These are phyloP conservation scores for Nadsonia commutata DNA, from an alignment of 1,139 yeast species.

Conservation along the genomic window DNA sequence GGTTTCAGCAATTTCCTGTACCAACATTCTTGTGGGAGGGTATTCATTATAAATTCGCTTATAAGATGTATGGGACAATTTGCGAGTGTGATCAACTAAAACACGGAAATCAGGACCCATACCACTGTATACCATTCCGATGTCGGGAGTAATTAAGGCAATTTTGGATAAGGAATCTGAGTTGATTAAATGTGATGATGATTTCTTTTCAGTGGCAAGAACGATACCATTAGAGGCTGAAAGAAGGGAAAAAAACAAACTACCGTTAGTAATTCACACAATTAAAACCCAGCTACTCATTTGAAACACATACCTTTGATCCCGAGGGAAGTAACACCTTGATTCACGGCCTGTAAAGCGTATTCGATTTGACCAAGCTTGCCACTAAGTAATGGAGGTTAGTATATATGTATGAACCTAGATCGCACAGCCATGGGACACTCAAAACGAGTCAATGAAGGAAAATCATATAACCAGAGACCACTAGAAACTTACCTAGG, in stretches of 20 bases:
- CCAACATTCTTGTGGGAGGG: slow-evolving; percentile 91
- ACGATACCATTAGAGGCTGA: slow-evolving; percentile 86
- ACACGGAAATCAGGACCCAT: slow-evolving; percentile 99
- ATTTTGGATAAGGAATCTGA: slow-evolving; percentile 67
- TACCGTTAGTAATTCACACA: neutral
- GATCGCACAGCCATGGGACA: no score
- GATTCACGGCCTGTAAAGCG: slow-evolving; percentile 93
- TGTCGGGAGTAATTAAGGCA: slow-evolving; percentile 78
- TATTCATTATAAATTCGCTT: slow-evolving; percentile 89
- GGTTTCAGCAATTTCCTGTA: slow-evolving; percentile 85
- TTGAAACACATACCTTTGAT: slow-evolving; percentile 38
- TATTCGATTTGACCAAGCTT: slow-evolving; percentile 96
- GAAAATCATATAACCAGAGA: neutral
- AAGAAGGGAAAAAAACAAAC: neutral
- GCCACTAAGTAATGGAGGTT: no score
- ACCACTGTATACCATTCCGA: slow-evolving; percentile 94
- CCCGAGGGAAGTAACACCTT: slow-evolving; percentile 94
- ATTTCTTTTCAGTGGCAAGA: slow-evolving; percentile 89
- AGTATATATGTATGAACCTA: no score
- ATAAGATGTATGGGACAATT: slow-evolving; percentile 83
- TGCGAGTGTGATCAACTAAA: slow-evolving; percentile 83
- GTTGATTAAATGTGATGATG: slow-evolving; percentile 64
- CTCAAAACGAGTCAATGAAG: no score
- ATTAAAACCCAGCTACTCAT: neutral
- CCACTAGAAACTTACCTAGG: slow-evolving; percentile 52